Conservation (phyloP, 352 stramenopile genomes). For the Pythium chondricola region DNA sequence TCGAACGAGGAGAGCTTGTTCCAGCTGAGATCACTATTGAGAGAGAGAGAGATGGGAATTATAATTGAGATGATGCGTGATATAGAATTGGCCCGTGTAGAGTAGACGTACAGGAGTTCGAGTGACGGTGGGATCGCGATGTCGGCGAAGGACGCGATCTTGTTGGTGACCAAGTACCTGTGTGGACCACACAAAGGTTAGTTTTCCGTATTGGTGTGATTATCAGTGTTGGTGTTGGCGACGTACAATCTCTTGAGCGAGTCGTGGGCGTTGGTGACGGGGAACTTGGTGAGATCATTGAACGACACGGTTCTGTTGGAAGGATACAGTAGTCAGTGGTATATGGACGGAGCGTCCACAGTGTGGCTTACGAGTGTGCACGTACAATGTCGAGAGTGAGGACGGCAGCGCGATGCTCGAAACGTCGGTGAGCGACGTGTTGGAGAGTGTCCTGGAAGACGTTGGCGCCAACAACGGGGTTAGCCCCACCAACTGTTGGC, state of each 20-base stretch:
- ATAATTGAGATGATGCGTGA: too few species aligned
- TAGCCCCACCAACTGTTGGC: too few species aligned
- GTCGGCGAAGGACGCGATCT: conserved; percentile 16
- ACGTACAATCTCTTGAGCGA: conserved; percentile 14
- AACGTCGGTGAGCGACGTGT: conserved; percentile 9
- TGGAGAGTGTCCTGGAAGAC: too few species aligned
- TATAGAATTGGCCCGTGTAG: neutral
- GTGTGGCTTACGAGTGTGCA: neutral
- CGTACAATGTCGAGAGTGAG: conserved; percentile 12
- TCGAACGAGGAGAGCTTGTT: conserved; percentile 56
- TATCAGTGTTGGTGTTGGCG: neutral
- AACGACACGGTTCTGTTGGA: conserved; percentile 8
- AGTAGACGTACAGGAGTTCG: conserved; percentile 6
- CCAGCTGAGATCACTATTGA: conserved; percentile 48
- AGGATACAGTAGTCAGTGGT: neutral
- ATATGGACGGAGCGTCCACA: neutral
- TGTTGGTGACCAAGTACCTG: conserved; percentile 13
- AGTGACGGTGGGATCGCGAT: conserved; percentile 12
- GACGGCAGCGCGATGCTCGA: conserved; percentile 13
- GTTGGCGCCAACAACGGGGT: too few species aligned
- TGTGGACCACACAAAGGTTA: neutral
- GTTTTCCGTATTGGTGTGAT: neutral
- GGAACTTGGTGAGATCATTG: conserved; percentile 16
- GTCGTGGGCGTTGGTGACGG: neutral
- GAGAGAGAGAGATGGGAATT: neutral